Base-by-base conservation (phyloP, 129 eudicot species). In the Apium graveolens region DNA sequence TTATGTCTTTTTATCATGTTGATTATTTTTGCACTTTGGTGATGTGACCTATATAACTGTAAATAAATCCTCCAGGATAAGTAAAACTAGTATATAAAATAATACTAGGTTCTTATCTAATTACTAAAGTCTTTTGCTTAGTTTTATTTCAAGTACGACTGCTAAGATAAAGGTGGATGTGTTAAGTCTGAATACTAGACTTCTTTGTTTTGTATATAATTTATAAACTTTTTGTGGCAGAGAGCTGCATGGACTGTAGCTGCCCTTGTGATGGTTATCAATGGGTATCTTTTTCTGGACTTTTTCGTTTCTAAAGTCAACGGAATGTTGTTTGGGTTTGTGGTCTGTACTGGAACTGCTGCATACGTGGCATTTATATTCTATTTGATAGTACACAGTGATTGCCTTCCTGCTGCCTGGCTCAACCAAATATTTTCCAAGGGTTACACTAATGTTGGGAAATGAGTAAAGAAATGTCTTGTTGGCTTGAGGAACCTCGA, bases 261-360 rank as follows among this genome's bases (percentile, higher is more conserved):
- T 80, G 98, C 82, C n/a, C 83, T 93, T 43, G 98, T 93, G 85
- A 93, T 93, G 83, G 95, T 90, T 82, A 93, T 93, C 76, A 93
- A 93, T 38, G 97, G 92, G 32, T 93, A 93, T 85, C 95, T 93
- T 76, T 81, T 93, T 80, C 83, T 93, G 34, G 86, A 84, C 76
- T 91, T 93, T 80, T 89, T 93, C 78, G 39, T 86, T 21, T 81
- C 92, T 7, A 96, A 93, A 82, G 98, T 93, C 31, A 81, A 85
- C 38, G 98, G 97, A 27, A 16, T 89, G 72, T 80, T 84, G 57
- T 87, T 90, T 69, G 97, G 91, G 11, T 81, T 85, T 57, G 31
- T 83, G 38, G 91, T 90, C 18, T 69, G 86, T 74, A 53, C 84
- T 2, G 86, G 85, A 5, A 87, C 92, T 49, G 82, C 78, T 78